phyloP scores from a whole-genome alignment of 805 yeast genomes.

The Cyberlindnera mrakii region DNA sequence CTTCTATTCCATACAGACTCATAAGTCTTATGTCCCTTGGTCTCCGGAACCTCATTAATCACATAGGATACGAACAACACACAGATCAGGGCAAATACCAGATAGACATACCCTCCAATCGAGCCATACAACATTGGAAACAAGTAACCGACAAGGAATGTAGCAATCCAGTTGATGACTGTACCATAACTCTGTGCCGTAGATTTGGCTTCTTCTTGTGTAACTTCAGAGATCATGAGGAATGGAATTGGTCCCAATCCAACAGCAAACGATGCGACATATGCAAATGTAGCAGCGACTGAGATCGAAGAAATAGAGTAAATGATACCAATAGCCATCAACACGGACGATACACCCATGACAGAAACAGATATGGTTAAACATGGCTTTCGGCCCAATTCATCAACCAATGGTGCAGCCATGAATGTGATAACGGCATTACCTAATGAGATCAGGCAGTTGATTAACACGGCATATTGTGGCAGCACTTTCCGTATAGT shows the following conservation, averaged over 20 bases:
- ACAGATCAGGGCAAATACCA: conserved; percentile 61
- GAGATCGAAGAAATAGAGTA: conserved; percentile 41
- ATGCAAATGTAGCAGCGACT: conserved; percentile 58
- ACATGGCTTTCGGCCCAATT: conserved; percentile 67
- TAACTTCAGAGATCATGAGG: conserved; percentile 79
- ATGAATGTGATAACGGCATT: conserved; percentile 70
- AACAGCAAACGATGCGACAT: conserved; percentile 80
- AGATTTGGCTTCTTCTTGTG: conserved; percentile 73
- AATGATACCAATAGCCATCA: conserved; percentile 64
- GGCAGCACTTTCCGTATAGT: conserved; percentile 73
- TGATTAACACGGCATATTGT: conserved; percentile 59
- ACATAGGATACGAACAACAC: conserved; percentile 43
- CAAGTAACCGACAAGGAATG: conserved; percentile 71
- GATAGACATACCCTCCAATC: conserved; percentile 76
- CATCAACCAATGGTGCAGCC: conserved; percentile 74
- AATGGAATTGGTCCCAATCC: conserved; percentile 98
- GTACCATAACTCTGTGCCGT: conserved; percentile 93
- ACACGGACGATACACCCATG: conserved; percentile 61
- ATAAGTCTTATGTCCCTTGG: conserved; percentile 57
- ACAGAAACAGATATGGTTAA: conserved; percentile 56
- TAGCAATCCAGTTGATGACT: conserved; percentile 84
- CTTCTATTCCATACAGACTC: conserved; percentile 59
- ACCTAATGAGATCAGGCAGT: conserved; percentile 67
- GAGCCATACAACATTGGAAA: conserved; percentile 67
- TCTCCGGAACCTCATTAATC: conserved; percentile 57